phyloP scores from a whole-genome alignment of 1,284 basidiomycete genomes.

The Ganoderma sinense region DNA sequence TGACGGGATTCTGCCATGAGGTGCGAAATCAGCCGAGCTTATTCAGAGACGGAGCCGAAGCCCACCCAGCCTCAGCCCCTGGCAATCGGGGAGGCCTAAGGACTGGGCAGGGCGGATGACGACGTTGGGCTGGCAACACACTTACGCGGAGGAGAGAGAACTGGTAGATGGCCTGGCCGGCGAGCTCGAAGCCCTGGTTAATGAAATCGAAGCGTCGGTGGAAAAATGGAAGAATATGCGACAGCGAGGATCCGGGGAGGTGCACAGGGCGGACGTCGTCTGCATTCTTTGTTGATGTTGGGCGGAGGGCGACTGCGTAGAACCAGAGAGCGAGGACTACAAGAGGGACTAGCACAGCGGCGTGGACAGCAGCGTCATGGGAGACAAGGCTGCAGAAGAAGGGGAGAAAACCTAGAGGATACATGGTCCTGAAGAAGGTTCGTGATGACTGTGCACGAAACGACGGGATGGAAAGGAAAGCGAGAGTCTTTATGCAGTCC shows the following conservation, averaged over 20 bases:
- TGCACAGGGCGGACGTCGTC: conserved; percentile 53
- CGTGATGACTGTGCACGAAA: conserved; percentile 26
- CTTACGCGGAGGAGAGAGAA: conserved; percentile 69
- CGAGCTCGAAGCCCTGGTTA: conserved; percentile 70
- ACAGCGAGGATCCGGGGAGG: conserved; percentile 62
- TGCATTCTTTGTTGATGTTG: conserved; percentile 32
- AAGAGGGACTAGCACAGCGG: conserved; percentile 62
- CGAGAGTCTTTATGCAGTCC: conserved; percentile 17
- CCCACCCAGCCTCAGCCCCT: conserved; percentile 46
- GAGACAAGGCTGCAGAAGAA: conserved; percentile 65
- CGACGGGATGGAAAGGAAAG: conserved; percentile 22
- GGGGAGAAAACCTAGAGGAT: conserved; percentile 65
- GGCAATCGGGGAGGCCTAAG: conserved; percentile 7
- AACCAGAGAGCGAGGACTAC: conserved; percentile 56
- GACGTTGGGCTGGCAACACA: conserved; percentile 20
- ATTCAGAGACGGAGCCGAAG: conserved; percentile 52
- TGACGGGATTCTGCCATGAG: conserved; percentile 26
- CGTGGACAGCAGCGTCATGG: conserved; percentile 59
- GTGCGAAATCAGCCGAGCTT: conserved; percentile 19
- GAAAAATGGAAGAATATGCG: conserved; percentile 71
- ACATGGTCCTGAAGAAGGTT: conserved; percentile 31
- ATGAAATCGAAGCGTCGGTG: conserved; percentile 72
- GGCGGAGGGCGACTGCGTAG: conserved; percentile 45
- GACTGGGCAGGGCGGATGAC: conserved; percentile 14
- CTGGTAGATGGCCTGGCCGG: conserved; percentile 68